Evolutionary conservation across 2,329 filamentous ascomycete genomes (phyloP).

Genomic region (Blumeria hordei): DNA sequence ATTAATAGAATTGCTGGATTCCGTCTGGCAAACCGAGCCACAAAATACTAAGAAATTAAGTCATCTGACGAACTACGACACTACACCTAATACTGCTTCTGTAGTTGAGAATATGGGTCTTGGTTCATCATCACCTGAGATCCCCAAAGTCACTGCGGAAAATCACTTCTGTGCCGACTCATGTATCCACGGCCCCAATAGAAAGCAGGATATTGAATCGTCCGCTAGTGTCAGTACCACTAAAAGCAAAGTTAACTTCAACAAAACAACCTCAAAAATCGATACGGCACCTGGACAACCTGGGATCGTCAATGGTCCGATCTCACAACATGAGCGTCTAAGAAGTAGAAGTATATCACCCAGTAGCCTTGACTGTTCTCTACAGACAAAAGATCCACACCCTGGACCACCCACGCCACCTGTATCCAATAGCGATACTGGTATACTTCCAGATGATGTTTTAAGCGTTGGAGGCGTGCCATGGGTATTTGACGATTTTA

Average conservation of each 20-base stretch:
- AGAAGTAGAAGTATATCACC: slow-evolving; percentile 20
- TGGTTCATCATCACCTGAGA: too few relatives aligned
- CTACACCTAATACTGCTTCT: too few relatives aligned
- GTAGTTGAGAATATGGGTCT: too few relatives aligned
- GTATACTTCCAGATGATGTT: slow-evolving; percentile 6
- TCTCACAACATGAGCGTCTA: too few relatives aligned
- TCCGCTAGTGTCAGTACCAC: slow-evolving; percentile 20
- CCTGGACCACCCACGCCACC: slow-evolving; percentile 37
- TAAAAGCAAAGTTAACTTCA: not conserved
- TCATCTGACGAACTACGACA: too few relatives aligned
- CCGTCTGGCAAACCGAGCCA: slow-evolving; percentile 28
- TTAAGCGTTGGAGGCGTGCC: slow-evolving; percentile 55
- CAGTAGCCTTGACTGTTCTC: slow-evolving; percentile 22
- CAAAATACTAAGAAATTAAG: slow-evolving; percentile 18
- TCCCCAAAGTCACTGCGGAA: too few relatives aligned
- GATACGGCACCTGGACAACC: too few relatives aligned
- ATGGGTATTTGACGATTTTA: slow-evolving; percentile 70
- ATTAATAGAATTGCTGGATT: slow-evolving; percentile 48
- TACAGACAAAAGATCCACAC: slow-evolving; percentile 6
- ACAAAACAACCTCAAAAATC: too few relatives aligned
- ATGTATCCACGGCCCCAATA: too few relatives aligned
- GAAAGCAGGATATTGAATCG: slow-evolving; percentile 8
- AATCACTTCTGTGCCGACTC: too few relatives aligned
- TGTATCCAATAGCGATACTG: slow-evolving; percentile 31
- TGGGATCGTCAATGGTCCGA: too few relatives aligned